A percentile compares a stretch with the other conserved stretches of the same genome.
phyloP scores from a whole-genome alignment of 2,329 filamentous ascomycete species.

The Chaetomiaceae sp. region DNA sequence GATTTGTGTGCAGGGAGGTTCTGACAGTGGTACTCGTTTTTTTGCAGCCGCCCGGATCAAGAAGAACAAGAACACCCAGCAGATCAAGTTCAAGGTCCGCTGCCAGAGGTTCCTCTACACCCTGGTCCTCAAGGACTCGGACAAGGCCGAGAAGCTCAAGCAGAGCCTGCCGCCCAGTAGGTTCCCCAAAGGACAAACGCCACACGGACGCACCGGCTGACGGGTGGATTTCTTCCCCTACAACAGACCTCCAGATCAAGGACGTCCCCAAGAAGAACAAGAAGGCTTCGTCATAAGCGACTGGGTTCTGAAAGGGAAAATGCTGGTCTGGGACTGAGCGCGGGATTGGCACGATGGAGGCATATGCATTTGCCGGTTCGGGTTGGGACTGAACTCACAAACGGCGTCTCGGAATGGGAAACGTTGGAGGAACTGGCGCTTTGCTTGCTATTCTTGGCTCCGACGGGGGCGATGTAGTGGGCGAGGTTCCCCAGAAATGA shows the following conservation, averaged over 20 bases:
- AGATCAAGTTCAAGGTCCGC: slow-evolving; percentile 99
- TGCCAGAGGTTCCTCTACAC: slow-evolving; percentile 97
- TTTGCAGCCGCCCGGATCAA: slow-evolving; percentile 78
- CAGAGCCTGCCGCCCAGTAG: slow-evolving; percentile 95
- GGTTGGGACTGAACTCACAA: slow-evolving; percentile 33
- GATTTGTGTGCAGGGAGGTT: slow-evolving; percentile 1
- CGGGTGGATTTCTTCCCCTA: slow-evolving; percentile 19
- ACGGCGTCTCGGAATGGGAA: slow-evolving; percentile 47
- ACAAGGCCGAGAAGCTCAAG: slow-evolving; percentile 99
- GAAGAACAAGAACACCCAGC: slow-evolving; percentile 84
- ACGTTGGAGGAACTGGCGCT: slow-evolving; percentile 39
- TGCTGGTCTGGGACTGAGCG: slow-evolving; percentile 10
- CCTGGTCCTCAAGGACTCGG: slow-evolving; percentile 94
- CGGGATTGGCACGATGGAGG: slow-evolving; percentile 24
- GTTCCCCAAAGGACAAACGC: slow-evolving; percentile 31
- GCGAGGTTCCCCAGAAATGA: slow-evolving; percentile 23
- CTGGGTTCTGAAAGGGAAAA: slow-evolving; percentile 14
- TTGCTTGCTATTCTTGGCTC: slow-evolving; percentile 23
- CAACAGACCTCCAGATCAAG: slow-evolving; percentile 47
- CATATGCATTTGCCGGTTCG: slow-evolving; percentile 28
- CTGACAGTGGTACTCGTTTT: slow-evolving; percentile 16
- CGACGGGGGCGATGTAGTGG: slow-evolving; percentile 27
- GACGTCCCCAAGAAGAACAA: slow-evolving; percentile 46
- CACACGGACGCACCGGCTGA: slow-evolving; percentile 12
- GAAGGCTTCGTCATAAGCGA: slow-evolving; percentile 21